Evolutionary conservation across 2,329 filamentous ascomycete species (phyloP), one percentile per base, ranked within the genome.

Genomic region (Seiridium cupressi): DNA sequence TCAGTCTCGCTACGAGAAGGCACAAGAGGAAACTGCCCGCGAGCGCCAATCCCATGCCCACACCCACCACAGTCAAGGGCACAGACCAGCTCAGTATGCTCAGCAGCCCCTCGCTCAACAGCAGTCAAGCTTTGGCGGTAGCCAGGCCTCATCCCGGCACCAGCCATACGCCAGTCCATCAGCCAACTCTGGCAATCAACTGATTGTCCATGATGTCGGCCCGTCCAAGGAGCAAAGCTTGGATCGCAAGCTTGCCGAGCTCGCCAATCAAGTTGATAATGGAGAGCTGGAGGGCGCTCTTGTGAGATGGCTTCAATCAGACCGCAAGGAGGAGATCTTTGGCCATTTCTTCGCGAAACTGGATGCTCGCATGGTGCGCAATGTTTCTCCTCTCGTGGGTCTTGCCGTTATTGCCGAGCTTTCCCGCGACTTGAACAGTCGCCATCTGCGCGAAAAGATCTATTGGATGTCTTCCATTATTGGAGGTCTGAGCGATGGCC

Each of bases 271-370:
- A 48, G 86, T 95, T 75, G 79, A 82, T 42, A 80, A 83, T 36
- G 84, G 84, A 31, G 82, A 84, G 42, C 82, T 83, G 59, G 87
- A 90, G 68, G 82, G 84, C 57, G 88, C 85, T 47, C 81, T 88
- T 70, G 81, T 89, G 60, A 83, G 84, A 62, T 90, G 87, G 87
- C 82, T 90, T 59, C 87, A 90, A 73, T 83, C 82, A 65, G 82
- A 81, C 13, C 81, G 84, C 40, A 83, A 87, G 69, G 81, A 87
- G 61, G 84, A 87, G 62, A 82, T 90, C 56, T 90, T 89, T 72
- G 79, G 82, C 38, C 77, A 80, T 63, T 82, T 82, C 55, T 76
- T 86, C 51, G 74, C 76, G 54, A 81, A 81, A 62, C 80, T 81
- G 69, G 75, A 79, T 65, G 80, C 83, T 0, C 74, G 77, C 13